phyloP scores from a whole-genome alignment of 106 monocot genomes.

The Vanilla planifolia region DNA sequence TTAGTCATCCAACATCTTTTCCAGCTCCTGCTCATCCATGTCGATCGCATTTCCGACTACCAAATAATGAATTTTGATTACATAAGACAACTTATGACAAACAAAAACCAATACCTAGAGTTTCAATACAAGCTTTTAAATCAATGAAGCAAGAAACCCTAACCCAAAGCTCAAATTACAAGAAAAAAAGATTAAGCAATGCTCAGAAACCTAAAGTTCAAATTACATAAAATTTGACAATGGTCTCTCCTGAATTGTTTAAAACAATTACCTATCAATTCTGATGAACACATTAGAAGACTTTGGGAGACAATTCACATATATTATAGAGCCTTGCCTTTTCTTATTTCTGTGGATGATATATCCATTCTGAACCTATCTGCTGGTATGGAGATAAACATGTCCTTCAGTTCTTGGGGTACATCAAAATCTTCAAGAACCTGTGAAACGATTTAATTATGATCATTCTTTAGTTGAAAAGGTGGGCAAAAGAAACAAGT shows the following conservation, averaged over 20 bases:
- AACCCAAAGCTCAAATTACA: no score
- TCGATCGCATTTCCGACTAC: no score
- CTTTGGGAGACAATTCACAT: not conserved
- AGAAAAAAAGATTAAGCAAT: no score
- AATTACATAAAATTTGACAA: no score
- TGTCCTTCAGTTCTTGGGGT: constrained; percentile 63
- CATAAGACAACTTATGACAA: no score
- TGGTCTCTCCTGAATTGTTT: not conserved
- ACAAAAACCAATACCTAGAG: no score
- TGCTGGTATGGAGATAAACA: constrained; percentile 84
- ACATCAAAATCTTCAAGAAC: constrained; percentile 85
- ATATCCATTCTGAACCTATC: constrained; percentile 76
- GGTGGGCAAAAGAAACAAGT: not conserved
- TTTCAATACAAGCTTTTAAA: no score
- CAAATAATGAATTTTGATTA: no score
- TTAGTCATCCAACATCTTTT: no score
- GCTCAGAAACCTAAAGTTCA: no score
- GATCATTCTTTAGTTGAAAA: not conserved
- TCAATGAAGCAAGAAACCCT: no score
- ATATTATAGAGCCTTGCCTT: constrained; percentile 17
- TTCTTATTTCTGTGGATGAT: constrained; percentile 88
- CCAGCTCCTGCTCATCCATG: no score
- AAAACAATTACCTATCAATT: not conserved
- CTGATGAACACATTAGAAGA: not conserved
- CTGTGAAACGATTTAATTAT: constrained; percentile 22